These are phyloP conservation scores for Mortierella sp. DNA, from an alignment of 371 early-diverging fungal species.

Conservation along the genomic window DNA sequence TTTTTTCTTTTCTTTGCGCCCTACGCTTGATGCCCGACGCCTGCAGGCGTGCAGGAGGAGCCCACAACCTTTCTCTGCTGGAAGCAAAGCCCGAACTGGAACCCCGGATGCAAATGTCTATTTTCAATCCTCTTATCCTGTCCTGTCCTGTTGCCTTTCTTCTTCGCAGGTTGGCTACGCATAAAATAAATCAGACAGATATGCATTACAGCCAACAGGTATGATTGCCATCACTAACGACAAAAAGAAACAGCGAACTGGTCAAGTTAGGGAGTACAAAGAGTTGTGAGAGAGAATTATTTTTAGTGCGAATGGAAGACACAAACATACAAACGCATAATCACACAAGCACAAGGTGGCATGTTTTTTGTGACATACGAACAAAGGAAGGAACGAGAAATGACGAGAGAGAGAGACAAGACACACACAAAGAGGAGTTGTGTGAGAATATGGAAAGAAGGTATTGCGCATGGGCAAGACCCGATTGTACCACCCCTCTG, in stretches of 20 bases:
- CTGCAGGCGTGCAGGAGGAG: too few species aligned
- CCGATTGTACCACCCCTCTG: background rate
- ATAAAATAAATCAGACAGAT: too few species aligned
- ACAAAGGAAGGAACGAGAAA: background rate
- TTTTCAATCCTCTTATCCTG: background rate
- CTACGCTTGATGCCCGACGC: too few species aligned
- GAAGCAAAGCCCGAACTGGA: background rate
- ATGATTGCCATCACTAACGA: background rate
- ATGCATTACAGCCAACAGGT: too few species aligned
- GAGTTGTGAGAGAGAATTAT: background rate
- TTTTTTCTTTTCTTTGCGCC: background rate
- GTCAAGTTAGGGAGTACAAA: background rate
- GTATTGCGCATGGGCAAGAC: constrained; percentile 1
- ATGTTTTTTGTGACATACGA: background rate
- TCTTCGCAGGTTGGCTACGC: too few species aligned
- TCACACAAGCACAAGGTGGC: background rate
- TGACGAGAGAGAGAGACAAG: background rate
- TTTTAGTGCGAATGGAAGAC: background rate
- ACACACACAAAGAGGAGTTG: background rate
- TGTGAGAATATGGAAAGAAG: background rate
- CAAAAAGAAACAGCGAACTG: background rate
- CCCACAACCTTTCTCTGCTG: too few species aligned
- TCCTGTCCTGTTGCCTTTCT: background rate
- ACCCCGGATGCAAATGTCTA: background rate
- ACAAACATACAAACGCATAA: background rate